phyloP scores from a whole-genome alignment of 2,329 filamentous ascomycete genomes.

The Cryphonectria radicalis region DNA sequence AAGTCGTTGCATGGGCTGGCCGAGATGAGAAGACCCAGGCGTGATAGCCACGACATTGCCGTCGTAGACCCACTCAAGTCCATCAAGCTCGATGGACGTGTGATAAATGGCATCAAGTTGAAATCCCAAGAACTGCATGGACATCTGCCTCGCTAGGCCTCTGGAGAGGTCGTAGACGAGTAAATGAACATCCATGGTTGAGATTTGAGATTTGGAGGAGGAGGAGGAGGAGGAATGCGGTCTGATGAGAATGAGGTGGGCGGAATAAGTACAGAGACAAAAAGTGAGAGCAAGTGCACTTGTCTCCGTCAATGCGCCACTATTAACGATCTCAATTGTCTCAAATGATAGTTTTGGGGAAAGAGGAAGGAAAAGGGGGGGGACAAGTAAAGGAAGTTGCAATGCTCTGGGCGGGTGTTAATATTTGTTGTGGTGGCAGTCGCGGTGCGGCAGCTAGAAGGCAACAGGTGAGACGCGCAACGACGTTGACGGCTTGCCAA shows the following conservation, averaged over 20 bases:
- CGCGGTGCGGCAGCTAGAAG: conserved; percentile 3
- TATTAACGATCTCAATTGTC: too few relatives aligned
- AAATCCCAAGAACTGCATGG: conserved; percentile 56
- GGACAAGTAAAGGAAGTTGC: neutral
- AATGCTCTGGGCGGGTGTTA: neutral
- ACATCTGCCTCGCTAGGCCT: conserved; percentile 61
- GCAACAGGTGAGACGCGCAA: conserved; percentile 25
- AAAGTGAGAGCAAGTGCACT: conserved; percentile 11
- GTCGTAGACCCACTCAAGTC: conserved; percentile 90
- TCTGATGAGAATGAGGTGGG: neutral
- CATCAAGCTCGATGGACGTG: conserved; percentile 82
- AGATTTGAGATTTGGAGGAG: neutral
- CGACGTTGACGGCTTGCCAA: conserved; percentile 12
- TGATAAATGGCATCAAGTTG: conserved; percentile 93
- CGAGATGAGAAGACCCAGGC: conserved; percentile 86
- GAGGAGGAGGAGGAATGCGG: neutral
- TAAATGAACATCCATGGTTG: conserved; percentile 72
- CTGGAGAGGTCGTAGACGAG: conserved; percentile 79
- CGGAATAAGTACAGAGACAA: neutral
- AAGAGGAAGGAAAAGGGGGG: too few relatives aligned
- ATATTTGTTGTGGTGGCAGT: neutral
- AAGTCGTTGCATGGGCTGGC: conserved; percentile 76
- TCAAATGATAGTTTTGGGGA: too few relatives aligned
- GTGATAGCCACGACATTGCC: conserved; percentile 80
- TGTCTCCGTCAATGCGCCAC: conserved; percentile 4